Base-by-base conservation (phyloP, 495 filamentous ascomycete species). In the Podospora didyma region DNA sequence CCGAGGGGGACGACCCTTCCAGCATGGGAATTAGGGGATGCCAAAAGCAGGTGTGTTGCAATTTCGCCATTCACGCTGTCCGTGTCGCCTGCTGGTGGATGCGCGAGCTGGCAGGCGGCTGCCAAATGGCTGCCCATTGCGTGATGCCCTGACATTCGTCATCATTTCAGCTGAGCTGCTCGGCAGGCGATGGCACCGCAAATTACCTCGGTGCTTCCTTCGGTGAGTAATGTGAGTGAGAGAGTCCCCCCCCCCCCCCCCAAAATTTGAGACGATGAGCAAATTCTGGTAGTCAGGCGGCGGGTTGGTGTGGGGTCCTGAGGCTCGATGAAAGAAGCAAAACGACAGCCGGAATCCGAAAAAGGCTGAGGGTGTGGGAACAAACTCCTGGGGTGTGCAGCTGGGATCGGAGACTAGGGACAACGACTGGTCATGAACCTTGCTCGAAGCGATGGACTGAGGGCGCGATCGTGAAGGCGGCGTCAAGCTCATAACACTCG, bases 391-490 rank as follows among this genome's bases (percentile, higher is more conserved):
- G 28, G 39, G 42, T 17, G 39, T 20, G 48, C 3, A 39, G 44
- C 20, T 24, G 50, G 28, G 21, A n/a, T n/a, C n/a, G n/a, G n/a
- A n/a, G n/a, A n/a, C n/a, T n/a, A n/a, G 23, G 35, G 2, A 21
- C 42, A 51, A 49, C 42, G 51, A 55, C 39, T 58, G 54, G 62
- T 14, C 44, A 50, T 26, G 41, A 49, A 31, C 20, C 26, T 31
- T 57, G 62, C 53, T 37, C 53, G 53, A 53, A 54, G 59, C 57
- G 60, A 57, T 59, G 53, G 56, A 37, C 21, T n/a, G 20, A 54
- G 17, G 31, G 44, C 47, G 55, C 37, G 12, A 21, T 22, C 16
- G 6, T 49, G 24, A 26, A 23, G 53, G 46, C 46, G 44, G 50
- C 49, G 49, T 44, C 47, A 53, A 52, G 58, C 55, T 48, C 55